Base-by-base conservation (phyloP, 495 filamentous ascomycete genomes). In the Delitschia confertaspora region DNA sequence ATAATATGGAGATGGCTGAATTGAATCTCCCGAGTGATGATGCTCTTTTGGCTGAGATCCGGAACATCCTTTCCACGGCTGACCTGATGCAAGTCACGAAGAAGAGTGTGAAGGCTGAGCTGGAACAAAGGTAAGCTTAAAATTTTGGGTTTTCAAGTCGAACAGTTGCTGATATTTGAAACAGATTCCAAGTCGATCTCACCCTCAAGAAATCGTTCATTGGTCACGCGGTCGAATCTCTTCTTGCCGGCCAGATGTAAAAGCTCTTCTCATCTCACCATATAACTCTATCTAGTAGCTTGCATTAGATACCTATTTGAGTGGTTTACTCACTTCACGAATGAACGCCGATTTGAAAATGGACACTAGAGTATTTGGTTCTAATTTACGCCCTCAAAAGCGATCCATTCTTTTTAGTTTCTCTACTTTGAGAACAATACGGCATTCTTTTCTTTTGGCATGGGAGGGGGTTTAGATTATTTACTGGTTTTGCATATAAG, bases 41-140 rank as follows among this genome's bases (percentile, higher is more conserved):
- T 60, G 80, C 85, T 14, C 70, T 99, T 34, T 67, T 96, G 34
- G 80, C 85, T 1, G 93, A 99, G 71, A 96, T 99, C 43, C 71
- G 91, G 29, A 88, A 95, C 53, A 93, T 99, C 41, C 67, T 99
- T 35, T 71, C 78, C 48, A 88, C 83, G 2, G 86, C 86, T 1
- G 93, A 99, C 68, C 68, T 99, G 55, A 99, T 99, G 91, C 85
- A 70, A 7, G 83, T 96, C 21, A 96, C 93, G 49, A 99, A 99
- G 80, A 99, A 96, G 78, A 85, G 82, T 45, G 82, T 99, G 66
- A 95, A 95, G 73, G 64, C 73, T 45, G 93, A 99, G 65, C 66
- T 99, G 44, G 93, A 99, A 69, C 72, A 74, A 56, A 74, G 88
- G 51, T 99, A 17, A 22, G 47, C 29, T 24, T 43, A n/a, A 21